Evolutionary conservation across 2,329 filamentous ascomycete species (phyloP).

Genomic region (Cytospora schulzeri): DNA sequence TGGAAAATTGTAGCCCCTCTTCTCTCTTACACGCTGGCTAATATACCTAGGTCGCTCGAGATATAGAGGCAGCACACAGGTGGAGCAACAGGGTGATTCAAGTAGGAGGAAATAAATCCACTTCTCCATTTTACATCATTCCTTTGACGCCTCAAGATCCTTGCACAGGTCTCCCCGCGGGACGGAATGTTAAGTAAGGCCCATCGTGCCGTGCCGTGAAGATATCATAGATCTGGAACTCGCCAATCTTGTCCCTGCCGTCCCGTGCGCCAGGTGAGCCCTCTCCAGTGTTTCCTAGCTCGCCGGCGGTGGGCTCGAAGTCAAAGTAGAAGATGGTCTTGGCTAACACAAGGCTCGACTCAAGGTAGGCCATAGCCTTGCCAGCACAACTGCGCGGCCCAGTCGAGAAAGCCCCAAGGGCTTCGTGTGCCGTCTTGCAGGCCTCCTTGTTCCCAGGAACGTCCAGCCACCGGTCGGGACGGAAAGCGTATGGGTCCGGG

Average conservation of each 20-base stretch:
- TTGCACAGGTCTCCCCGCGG: conserved; percentile 4
- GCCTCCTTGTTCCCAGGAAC: background rate
- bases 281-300: background rate
- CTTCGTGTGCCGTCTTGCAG: background rate
- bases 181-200: background rate
- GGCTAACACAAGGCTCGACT: conserved; percentile 31
- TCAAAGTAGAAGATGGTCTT: conserved; percentile 30
- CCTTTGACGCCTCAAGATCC: background rate
- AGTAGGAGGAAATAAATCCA: no score
- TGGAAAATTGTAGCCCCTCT: no score
- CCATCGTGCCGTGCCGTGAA: conserved; percentile 1
- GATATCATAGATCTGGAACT: conserved; percentile 17
- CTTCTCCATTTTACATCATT: background rate
- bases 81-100: no score
- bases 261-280: background rate
- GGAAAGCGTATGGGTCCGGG: conserved; percentile 21
- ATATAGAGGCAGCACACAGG: no score
- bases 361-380: conserved; percentile 34
- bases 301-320: conserved; percentile 12
- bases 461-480: conserved; percentile 16
- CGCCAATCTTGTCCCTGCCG: conserved; percentile 1
- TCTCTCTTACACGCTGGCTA: no score
- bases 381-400: conserved; percentile 41
- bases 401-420: conserved; percentile 32
- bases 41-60: no score